These are phyloP conservation scores for Pichia gijzeniarum DNA, from an alignment of 805 yeast genomes.

Conservation along the genomic window DNA sequence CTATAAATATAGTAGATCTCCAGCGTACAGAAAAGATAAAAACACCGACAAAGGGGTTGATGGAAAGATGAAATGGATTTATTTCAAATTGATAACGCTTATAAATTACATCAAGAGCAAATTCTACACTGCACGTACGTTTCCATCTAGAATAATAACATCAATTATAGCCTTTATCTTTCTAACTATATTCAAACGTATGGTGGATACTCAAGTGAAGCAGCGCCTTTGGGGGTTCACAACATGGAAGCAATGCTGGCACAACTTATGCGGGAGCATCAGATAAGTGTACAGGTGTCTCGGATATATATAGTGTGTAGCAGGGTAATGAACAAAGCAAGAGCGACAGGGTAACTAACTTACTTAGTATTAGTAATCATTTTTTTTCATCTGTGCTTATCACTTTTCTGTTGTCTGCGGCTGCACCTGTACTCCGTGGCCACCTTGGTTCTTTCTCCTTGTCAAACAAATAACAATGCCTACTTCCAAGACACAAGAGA, in stretches of 20 bases:
- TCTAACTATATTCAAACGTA: background rate
- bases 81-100: slow-evolving; percentile 1
- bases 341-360: too few relatives aligned
- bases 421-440: background rate
- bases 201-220: too few relatives aligned
- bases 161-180: slow-evolving; percentile 1
- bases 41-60: background rate
- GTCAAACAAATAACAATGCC: slow-evolving; percentile 1
- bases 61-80: background rate
- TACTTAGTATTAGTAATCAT: too few relatives aligned
- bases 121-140: background rate
- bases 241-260: too few relatives aligned
- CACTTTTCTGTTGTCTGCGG: background rate
- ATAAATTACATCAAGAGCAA: background rate
- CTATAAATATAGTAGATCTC: slow-evolving; percentile 3
- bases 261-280: too few relatives aligned
- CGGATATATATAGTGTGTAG: too few relatives aligned
- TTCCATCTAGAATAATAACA: background rate
- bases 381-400: too few relatives aligned
- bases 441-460: background rate
- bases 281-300: too few relatives aligned
- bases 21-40: background rate
- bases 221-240: too few relatives aligned
- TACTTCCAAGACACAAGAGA: slow-evolving; percentile 5
- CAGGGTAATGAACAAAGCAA: too few relatives aligned